Percentiles rank a stretch among this genome's conserved stretches.
phyloP scores from a whole-genome alignment of 495 filamentous ascomycete species.

The Cetradonia linearis region DNA sequence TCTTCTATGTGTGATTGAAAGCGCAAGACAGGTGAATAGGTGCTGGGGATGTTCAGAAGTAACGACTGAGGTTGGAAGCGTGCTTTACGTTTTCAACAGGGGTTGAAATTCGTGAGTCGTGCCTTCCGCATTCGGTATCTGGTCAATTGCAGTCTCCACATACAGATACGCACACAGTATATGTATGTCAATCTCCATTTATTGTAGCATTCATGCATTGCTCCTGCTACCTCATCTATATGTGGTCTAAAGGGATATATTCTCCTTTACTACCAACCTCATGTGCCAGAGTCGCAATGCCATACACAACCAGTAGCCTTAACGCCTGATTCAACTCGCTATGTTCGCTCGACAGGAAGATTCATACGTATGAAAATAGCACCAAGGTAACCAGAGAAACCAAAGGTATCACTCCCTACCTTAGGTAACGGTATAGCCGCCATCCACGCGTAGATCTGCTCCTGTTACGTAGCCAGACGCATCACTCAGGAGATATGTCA shows the following conservation, averaged over 20 bases:
- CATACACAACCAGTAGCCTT: not conserved
- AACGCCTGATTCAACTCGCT: not conserved
- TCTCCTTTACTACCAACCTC: not conserved
- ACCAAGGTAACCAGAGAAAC: not conserved
- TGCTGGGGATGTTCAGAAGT: too few relatives aligned
- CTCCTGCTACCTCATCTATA: not conserved
- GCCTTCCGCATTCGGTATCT: not conserved
- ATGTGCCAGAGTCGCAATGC: not conserved
- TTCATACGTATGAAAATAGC: not conserved
- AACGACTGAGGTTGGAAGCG: too few relatives aligned
- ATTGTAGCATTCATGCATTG: not conserved
- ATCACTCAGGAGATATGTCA: constrained; percentile 81
- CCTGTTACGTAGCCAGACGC: constrained; percentile 81
- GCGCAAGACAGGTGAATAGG: too few relatives aligned
- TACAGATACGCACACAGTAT: not conserved
- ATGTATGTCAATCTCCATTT: not conserved
- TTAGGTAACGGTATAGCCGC: constrained; percentile 80
- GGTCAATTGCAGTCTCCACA: not conserved
- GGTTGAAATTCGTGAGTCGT: not conserved
- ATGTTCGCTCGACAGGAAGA: not conserved
- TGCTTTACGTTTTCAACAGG: not conserved
- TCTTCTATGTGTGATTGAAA: not conserved
- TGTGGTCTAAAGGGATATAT: not conserved
- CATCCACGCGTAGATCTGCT: constrained; percentile 81
- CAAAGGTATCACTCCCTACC: not conserved